Percentiles rank a stretch among this genome's conserved stretches.
Evolutionary conservation across 2,329 filamentous ascomycete genomes (phyloP).

Genomic region (Fusarium nygamai): DNA sequence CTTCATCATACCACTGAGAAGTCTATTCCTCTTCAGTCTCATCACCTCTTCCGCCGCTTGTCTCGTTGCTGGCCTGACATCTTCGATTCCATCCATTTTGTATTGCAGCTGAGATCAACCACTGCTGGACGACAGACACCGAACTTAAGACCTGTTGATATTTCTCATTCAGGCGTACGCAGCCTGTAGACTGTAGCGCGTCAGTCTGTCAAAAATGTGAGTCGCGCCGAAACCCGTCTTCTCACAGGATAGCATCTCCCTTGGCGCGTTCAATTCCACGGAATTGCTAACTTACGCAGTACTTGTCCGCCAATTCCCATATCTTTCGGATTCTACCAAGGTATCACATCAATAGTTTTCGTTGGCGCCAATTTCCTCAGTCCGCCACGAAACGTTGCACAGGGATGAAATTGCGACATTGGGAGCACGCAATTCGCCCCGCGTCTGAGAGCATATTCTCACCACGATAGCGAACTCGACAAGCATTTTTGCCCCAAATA

Average conservation of each 20-base stretch:
- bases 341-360: not conserved
- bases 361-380: not conserved
- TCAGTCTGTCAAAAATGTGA: not conserved
- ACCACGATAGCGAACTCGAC: not conserved
- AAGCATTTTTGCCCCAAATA: rapidly evolving
- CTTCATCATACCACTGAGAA: rapidly evolving
- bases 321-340: rapidly evolving
- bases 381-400: not conserved
- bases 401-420: not conserved
- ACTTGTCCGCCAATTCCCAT: rapidly evolving
- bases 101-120: not conserved
- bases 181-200: rapidly evolving
- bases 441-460: not conserved
- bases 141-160: rapidly evolving
- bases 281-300: not conserved
- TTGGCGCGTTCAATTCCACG: too few relatives aligned
- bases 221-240: not conserved
- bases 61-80: rapidly evolving
- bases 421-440: not conserved
- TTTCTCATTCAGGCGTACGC: rapidly evolving
- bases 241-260: not conserved
- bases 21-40: not conserved
- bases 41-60: not conserved
- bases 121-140: rapidly evolving
- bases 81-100: too few relatives aligned